Base-by-base conservation (phyloP, 805 yeast genomes). In the Starmerella apis region DNA sequence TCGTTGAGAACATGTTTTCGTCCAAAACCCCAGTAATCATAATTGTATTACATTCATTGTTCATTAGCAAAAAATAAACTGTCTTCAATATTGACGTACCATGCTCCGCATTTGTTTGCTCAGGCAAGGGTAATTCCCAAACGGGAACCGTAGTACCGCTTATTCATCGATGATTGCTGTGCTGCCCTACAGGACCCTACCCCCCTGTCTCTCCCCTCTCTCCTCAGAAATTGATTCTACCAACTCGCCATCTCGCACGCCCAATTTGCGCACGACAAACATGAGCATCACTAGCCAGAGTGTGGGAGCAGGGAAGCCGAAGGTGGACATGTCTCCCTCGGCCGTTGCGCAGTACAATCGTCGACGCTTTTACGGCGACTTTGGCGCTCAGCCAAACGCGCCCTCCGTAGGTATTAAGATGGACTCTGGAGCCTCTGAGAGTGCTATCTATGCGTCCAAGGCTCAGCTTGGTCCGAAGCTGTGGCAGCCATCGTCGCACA, bases 341-440 rank as follows among this genome's bases (percentile, higher is more conserved):
- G 67, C 65, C 39, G 61, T 63, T 41, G 69, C 68, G 16, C 56
- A 58, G 44, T 67, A 65, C 55, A 58, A 60, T 51, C 65, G 63
- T 45, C 65, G 65, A 38, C 57, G 66, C 42, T 53, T 53, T 47
- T 53, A 59, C 43, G 69, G 70, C 44, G 62, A 63, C 47, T 63
- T 56, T 52, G 61, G 62, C 48, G 42, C 50, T 25, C 59, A 50
- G 48, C 69, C 71, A 23, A 64, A 67, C 47, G 60, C 63, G 25
- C 71, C 71, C 22, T 51, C 61, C 14, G 65, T 68, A 14, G 72
- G 71, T 1, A 66, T 68, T 33, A 59, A 50, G 33, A 49, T 49
- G 28, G 52, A 37, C n/a, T 30, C 60, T 38, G 54, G 64, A 20
- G 61, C 68, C 16, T 59, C 54, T 41, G 50, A 57, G 9, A 66